Base-by-base conservation (phyloP, 2,329 filamentous ascomycete genomes). In the Trichoderma oligosporum region DNA sequence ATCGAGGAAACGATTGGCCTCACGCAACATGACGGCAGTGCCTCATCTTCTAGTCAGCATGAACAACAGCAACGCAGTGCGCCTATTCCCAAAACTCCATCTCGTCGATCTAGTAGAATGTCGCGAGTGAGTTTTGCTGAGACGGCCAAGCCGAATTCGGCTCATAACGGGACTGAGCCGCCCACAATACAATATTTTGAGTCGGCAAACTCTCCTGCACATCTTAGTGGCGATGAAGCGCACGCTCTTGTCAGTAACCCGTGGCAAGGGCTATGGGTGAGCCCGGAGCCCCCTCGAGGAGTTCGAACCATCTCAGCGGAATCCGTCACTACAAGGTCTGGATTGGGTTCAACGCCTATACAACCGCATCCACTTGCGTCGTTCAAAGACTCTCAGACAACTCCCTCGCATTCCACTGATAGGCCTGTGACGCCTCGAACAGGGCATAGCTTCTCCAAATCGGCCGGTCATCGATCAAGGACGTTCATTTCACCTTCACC, bases 1-100 rank as follows among this genome's bases (percentile, higher is more conserved):
- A 76, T 83, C 14, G 83, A 87, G 61, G 85, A 86, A 63, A 84
- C 81, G 11, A 85, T 87, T 49, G 80, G 82, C 35, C 77, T 86
- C 18, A 69, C 72, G 1, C 72, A 82, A 39, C 85, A 87, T 66
- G 72, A 74, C 29, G 66, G 63, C 8, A 65, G 63, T 33, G 52
- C 54, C 18, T 51, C 62, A 5, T 57, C 54, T 33, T 63, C 63
- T 16, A 48, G 27, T 14, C 12, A 24, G 2, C 33, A 38, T 5
- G 42, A 46, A 5, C 53, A 48, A 20, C 53, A 25, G 18, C 58
- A 42, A 3, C 65, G 61, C 14, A 63, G 62, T 7, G 44, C 61
- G 7, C 57, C 61, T 44, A 63, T 64, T 18, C 66, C 68, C 3
- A 66, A 62, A 36, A 56, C 67, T 6, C 65, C 62, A 38, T 81